Conservation (phyloP, 352 stramenopile genomes). For the Pythium brachiatum region DNA sequence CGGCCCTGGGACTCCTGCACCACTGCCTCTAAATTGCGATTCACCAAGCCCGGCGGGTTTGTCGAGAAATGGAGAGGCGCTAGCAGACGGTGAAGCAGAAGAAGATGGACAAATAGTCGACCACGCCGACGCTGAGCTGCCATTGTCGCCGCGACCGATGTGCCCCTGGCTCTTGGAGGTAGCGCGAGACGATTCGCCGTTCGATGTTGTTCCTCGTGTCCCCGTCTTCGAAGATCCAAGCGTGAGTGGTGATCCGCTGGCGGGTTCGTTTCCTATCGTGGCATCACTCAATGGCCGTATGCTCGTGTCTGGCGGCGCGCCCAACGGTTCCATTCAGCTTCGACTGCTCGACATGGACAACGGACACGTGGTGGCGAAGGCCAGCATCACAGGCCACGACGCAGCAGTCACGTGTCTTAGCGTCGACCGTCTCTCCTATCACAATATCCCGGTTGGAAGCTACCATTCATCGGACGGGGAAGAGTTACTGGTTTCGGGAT, state of each 20-base stretch:
- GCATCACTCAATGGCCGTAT: slow-evolving; percentile 75
- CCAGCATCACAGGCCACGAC: slow-evolving; percentile 74
- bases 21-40: not conserved
- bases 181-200: slow-evolving; percentile 64
- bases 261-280: slow-evolving; percentile 44
- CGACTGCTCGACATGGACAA: slow-evolving; percentile 79
- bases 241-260: not conserved
- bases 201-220: slow-evolving; percentile 78
- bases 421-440: slow-evolving; percentile 58
- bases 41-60: not conserved
- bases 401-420: slow-evolving; percentile 69
- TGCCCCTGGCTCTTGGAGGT: slow-evolving; percentile 75
- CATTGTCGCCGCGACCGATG: slow-evolving; percentile 9
- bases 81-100: not conserved
- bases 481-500: slow-evolving; percentile 71
- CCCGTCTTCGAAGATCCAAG: slow-evolving; percentile 61
- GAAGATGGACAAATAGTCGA: not conserved
- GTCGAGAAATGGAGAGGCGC: not conserved
- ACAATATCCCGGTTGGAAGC: slow-evolving; percentile 25
- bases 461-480: slow-evolving; percentile 51
- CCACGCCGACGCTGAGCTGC: not conserved
- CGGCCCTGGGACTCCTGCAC: slow-evolving; percentile 13
- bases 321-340: slow-evolving; percentile 72
- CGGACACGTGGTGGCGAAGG: slow-evolving; percentile 77
- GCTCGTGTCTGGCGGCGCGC: slow-evolving; percentile 64